Percentiles rank a stretch among this genome's conserved stretches.
Conservation (phyloP, 140 eudicot species). For the Ambrosia hybrid region DNA sequence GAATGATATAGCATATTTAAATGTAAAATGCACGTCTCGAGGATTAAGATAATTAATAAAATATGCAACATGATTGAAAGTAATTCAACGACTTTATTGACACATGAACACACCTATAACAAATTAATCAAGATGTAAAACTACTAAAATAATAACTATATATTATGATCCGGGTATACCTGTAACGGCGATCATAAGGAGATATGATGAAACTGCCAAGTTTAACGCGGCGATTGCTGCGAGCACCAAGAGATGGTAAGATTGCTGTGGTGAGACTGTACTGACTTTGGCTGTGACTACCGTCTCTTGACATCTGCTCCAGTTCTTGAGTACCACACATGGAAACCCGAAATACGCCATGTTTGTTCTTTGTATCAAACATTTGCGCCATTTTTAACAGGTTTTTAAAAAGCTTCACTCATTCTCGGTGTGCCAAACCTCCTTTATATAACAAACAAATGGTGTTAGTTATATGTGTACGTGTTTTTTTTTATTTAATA, state of each 20-base stretch:
- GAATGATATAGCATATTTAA: not conserved
- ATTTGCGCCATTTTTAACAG: conserved; percentile 36
- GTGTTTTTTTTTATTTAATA: no score
- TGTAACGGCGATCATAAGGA: conserved; percentile 81
- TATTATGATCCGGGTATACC: conserved; percentile 41
- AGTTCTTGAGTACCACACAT: conserved; percentile 58
- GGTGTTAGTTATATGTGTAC: no score
- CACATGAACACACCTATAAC: no score
- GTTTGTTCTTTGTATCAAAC: conserved; percentile 3
- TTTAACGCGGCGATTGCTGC: conserved; percentile 63
- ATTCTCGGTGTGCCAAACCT: conserved; percentile 20
- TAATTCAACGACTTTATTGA: conserved; percentile 6
- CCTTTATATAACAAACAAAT: conserved; percentile 11
- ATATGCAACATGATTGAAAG: conserved; percentile 19
- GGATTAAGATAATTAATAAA: conserved; percentile 11
- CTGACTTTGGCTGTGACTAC: conserved; percentile 41
- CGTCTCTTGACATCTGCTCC: conserved; percentile 73
- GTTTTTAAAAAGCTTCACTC: not conserved
- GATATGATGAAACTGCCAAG: conserved; percentile 61
- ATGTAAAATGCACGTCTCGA: conserved; percentile 8
- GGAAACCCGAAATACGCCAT: conserved; percentile 40
- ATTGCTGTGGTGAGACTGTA: conserved; percentile 81
- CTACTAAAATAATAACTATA: not conserved
- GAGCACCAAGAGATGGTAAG: conserved; percentile 87
- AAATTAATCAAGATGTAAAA: no score